phyloP scores from a whole-genome alignment of 2,329 filamentous ascomycete species.

The Cadophora sp. region DNA sequence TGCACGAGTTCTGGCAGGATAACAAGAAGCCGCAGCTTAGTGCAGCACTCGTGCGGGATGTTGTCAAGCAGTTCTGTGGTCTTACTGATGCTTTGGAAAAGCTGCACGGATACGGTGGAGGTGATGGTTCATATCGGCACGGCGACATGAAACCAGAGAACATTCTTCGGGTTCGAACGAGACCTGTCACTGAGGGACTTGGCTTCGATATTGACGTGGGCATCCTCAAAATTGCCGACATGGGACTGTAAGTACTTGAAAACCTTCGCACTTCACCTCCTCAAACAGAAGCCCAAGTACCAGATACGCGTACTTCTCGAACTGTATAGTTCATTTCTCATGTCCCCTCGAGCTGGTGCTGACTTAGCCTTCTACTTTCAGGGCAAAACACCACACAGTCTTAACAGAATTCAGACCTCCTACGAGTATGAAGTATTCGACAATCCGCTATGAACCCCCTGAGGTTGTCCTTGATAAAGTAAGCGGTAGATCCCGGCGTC shows the following conservation, averaged over 20 bases:
- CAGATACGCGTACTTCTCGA: too few species aligned
- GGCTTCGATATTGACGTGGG: not conserved
- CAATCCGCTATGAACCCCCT: not conserved
- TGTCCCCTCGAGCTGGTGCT: not conserved
- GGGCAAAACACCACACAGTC: slow-evolving; percentile 3
- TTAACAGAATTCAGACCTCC: not conserved
- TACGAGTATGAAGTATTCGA: not conserved
- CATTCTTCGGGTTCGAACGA: not conserved
- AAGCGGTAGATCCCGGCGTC: not conserved
- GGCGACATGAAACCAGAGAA: slow-evolving; percentile 10
- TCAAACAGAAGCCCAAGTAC: too few species aligned
- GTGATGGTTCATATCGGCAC: not conserved
- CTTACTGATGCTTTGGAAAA: not conserved
- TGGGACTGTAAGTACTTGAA: not conserved
- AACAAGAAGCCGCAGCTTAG: not conserved
- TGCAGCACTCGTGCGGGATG: not conserved
- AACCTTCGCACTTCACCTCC: too few species aligned
- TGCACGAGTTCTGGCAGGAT: not conserved
- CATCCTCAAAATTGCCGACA: not conserved
- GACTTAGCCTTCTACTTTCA: not conserved
- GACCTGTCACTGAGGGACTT: not conserved
- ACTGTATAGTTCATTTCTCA: too few species aligned
- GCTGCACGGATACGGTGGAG: too few species aligned
- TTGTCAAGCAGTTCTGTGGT: not conserved
- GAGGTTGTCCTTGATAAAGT: not conserved